A percentile compares a stretch with the other conserved stretches of the same genome.
These are phyloP conservation scores for Peniophora sp. DNA, from an alignment of 1,284 basidiomycete genomes.

Conservation along the genomic window DNA sequence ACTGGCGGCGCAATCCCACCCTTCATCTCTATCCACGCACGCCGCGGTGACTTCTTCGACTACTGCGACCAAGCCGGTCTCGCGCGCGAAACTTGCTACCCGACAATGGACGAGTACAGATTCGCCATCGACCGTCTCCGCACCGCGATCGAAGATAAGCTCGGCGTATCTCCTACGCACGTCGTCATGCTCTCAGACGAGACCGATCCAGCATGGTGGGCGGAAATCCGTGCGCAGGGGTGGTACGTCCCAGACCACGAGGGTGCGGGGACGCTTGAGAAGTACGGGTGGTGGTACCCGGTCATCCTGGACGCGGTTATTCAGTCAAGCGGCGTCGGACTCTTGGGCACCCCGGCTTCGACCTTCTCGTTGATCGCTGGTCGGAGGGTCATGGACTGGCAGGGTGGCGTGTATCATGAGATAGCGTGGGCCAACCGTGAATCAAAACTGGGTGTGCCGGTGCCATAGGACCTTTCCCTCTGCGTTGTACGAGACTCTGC, in stretches of 20 bases:
- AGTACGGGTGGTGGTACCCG: constrained; percentile 58
- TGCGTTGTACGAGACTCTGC: too few species aligned
- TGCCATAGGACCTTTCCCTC: too few species aligned
- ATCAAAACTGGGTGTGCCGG: too few species aligned
- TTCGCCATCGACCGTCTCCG: constrained; percentile 57
- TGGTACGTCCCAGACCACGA: constrained; percentile 58
- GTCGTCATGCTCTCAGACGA: constrained; percentile 74
- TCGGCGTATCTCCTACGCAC: constrained; percentile 40
- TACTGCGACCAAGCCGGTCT: constrained; percentile 33
- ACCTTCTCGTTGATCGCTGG: constrained; percentile 62
- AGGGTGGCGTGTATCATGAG: constrained; percentile 39
- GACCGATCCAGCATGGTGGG: constrained; percentile 57
- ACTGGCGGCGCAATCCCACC: constrained; percentile 25
- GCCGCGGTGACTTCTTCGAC: constrained; percentile 52
- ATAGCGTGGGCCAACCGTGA: constrained; percentile 34
- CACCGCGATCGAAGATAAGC: constrained; percentile 39
- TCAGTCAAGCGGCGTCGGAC: constrained; percentile 55
- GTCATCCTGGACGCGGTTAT: constrained; percentile 63
- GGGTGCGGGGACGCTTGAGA: constrained; percentile 34
- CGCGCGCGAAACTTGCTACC: constrained; percentile 50
- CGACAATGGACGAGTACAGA: constrained; percentile 50
- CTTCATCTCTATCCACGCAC: constrained; percentile 39
- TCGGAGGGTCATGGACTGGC: constrained; percentile 58
- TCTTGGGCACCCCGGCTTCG: constrained; percentile 61
- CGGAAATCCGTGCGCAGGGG: constrained; percentile 44